Percentiles rank a stretch among this genome's conserved stretches.
Evolutionary conservation across 75 land plant species (phyloP).

Genomic region (Pinus albicaulis): DNA sequence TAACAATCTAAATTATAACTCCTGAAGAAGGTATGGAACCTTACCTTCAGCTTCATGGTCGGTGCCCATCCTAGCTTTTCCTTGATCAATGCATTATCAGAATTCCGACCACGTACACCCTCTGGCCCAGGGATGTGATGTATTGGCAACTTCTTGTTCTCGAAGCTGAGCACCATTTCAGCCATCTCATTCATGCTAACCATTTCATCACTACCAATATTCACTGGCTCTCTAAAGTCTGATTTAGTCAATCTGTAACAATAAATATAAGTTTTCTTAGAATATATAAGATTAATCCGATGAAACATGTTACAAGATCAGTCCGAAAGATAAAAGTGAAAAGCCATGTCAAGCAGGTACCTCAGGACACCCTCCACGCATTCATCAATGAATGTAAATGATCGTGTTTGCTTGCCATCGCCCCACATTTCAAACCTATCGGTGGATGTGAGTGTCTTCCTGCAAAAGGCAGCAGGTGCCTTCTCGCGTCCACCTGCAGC

Average conservation of each 20-base stretch:
- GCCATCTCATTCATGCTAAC: conserved; percentile 99
- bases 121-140: conserved; percentile 97
- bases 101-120: conserved; percentile 97
- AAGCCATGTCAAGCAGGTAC: conserved; percentile 21
- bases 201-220: conserved; percentile 98
- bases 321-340: background rate
- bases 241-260: conserved; percentile 85
- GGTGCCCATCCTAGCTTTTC: conserved; percentile 99
- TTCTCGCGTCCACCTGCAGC: conserved; percentile 90
- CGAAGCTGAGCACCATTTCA: conserved; percentile 88
- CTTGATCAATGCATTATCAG: conserved; percentile 89
- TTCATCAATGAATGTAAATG: conserved; percentile 98
- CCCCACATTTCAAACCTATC: conserved; percentile 99
- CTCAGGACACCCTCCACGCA: conserved; percentile 97
- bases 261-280: background rate
- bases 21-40: background rate
- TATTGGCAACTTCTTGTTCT: conserved; percentile 81
- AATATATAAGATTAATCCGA: background rate
- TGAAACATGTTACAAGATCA: background rate
- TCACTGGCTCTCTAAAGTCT: conserved; percentile 95
- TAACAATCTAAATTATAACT: background rate
- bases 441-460: conserved; percentile 81
- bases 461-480: conserved; percentile 97
- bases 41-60: conserved; percentile 85
- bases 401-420: conserved; percentile 92